Evolutionary conservation across 2,329 filamentous ascomycete species (phyloP).

Genomic region (Stagonosporopsis vannaccii): DNA sequence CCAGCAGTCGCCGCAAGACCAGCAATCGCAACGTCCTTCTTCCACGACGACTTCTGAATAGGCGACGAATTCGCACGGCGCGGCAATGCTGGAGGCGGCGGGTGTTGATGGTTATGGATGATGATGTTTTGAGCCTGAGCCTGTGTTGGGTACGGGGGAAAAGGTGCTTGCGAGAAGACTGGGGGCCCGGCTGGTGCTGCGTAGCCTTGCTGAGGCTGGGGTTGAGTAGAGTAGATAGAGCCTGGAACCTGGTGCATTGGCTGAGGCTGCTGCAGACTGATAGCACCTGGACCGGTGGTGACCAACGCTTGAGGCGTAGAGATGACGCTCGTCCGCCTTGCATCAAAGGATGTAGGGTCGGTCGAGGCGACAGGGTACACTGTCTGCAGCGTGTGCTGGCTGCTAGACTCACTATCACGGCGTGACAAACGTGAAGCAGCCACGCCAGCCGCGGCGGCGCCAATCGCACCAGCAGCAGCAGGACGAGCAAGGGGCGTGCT

Average conservation of each 20-base stretch:
- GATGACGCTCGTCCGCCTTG: constrained; percentile 58
- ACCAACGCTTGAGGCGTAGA: constrained; percentile 49
- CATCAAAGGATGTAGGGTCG: constrained; percentile 70
- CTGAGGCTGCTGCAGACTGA: constrained; percentile 84
- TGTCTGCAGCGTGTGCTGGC: constrained; percentile 63
- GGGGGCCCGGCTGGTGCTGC: constrained; percentile 51
- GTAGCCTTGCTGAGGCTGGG: constrained; percentile 50
- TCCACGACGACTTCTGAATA: constrained; percentile 49
- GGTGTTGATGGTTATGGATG: constrained; percentile 27
- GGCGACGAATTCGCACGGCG: constrained; percentile 59
- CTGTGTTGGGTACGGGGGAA: constrained; percentile 29
- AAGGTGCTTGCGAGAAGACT: constrained; percentile 45
- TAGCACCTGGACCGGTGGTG: constrained; percentile 53
- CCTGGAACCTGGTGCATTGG: constrained; percentile 76
- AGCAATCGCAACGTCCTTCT: constrained; percentile 54
- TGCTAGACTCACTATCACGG: constrained; percentile 58
- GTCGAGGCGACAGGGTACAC: constrained; percentile 72
- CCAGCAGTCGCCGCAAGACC: constrained; percentile 54
- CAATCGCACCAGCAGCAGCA: constrained; percentile 50
- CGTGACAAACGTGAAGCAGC: constrained; percentile 57
- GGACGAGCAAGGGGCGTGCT: constrained; percentile 49
- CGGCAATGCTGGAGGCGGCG: constrained; percentile 30
- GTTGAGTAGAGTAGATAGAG: constrained; percentile 66
- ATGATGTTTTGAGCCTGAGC: constrained; percentile 31
- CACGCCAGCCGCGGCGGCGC: constrained; percentile 49